A percentile compares a stretch with the other conserved stretches of the same genome.
These are phyloP conservation scores for Agarophyton chilense DNA, from an alignment of 23 red algal genomes.

Conservation along the genomic window DNA sequence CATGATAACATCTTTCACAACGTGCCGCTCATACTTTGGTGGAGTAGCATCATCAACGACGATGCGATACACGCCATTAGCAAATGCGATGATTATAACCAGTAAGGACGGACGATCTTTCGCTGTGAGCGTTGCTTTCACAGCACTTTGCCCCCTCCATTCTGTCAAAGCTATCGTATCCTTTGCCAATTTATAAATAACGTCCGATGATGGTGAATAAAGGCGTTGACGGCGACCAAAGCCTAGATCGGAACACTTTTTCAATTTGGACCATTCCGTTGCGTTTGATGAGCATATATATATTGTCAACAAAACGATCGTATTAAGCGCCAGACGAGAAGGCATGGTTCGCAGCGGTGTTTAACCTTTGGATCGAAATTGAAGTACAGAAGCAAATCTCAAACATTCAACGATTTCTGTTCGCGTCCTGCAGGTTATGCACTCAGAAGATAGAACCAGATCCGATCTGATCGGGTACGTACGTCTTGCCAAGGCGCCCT, in stretches of 20 bases:
- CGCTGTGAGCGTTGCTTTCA: conserved; percentile 18
- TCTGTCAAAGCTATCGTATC: conserved; percentile 14
- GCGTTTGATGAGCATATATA: conserved; percentile 1
- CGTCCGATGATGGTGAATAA: background rate
- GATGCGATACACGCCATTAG: conserved; percentile 46
- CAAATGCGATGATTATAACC: conserved; percentile 25
- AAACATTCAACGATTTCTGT: background rate
- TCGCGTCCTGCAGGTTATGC: too few species aligned
- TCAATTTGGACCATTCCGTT: conserved; percentile 68
- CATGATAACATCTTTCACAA: conserved; percentile 46
- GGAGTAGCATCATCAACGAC: conserved; percentile 22
- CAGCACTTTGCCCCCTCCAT: conserved; percentile 42
- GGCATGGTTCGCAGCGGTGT: background rate
- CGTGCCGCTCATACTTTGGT: conserved; percentile 5
- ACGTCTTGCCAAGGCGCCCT: too few species aligned
- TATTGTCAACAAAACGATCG: background rate
- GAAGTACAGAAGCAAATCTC: background rate
- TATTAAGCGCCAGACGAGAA: background rate
- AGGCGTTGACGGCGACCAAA: conserved; percentile 72
- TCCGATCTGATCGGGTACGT: too few species aligned
- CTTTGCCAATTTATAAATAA: conserved; percentile 8
- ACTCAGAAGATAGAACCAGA: too few species aligned
- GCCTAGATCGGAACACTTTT: conserved; percentile 52
- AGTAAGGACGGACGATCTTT: conserved; percentile 35
- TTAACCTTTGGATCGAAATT: background rate